A percentile compares a stretch with the other conserved stretches of the same genome.
phyloP scores from a whole-genome alignment of 495 filamentous ascomycete genomes.

The Aspergillus wentii region DNA sequence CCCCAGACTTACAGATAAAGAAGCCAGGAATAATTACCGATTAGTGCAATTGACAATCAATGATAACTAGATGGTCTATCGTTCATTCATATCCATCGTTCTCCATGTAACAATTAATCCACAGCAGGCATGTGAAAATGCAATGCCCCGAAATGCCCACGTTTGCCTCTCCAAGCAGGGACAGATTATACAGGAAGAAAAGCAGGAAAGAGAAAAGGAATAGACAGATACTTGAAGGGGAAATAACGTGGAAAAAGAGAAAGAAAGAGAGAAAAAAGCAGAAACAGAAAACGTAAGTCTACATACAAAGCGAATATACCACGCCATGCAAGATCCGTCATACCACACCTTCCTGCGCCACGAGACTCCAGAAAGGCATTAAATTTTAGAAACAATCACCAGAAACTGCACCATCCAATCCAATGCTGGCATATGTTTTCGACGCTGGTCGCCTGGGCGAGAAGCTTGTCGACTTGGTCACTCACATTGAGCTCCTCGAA shows the following conservation, averaged over 20 bases:
- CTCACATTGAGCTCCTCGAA: constrained; percentile 78
- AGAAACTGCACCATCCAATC: constrained; percentile 96
- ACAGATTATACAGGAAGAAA: too few species aligned
- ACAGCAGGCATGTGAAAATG: too few species aligned
- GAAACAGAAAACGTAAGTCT: neutral
- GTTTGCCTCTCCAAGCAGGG: too few species aligned
- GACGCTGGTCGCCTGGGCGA: constrained; percentile 89
- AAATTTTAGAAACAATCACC: constrained; percentile 43
- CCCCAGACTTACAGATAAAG: too few species aligned
- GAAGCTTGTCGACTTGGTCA: constrained; percentile 86
- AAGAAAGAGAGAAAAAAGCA: constrained; percentile 2
- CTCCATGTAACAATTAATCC: too few species aligned
- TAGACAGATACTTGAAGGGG: neutral
- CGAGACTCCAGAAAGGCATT: constrained; percentile 2
- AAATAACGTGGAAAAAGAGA: constrained; percentile 2
- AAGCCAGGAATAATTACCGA: too few species aligned
- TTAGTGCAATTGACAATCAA: too few species aligned
- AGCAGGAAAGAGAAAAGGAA: constrained; percentile 1
- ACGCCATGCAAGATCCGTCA: constrained; percentile 17
- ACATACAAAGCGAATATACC: neutral
- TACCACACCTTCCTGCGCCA: constrained; percentile 10
- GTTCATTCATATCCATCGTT: too few species aligned
- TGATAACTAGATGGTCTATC: too few species aligned
- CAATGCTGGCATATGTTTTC: constrained; percentile 99
- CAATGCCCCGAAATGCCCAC: too few species aligned